Conservation (phyloP, 257 asterid species). For the Solanum chiquidenum region DNA sequence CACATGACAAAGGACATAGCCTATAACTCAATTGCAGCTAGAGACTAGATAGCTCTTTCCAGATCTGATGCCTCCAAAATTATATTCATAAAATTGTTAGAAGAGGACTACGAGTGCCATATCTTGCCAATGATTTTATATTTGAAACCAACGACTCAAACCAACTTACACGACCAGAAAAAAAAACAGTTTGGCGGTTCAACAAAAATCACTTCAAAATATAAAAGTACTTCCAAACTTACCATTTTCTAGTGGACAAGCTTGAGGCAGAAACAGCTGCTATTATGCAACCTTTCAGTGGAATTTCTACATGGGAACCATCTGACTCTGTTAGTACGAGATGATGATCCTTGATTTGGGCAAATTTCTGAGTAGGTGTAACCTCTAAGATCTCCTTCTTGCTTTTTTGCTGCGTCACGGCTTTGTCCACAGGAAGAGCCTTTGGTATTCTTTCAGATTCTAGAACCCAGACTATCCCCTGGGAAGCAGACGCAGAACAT, state of each 20-base stretch:
- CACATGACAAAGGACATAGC: background rate
- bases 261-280: conserved; percentile 84
- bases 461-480: conserved; percentile 79
- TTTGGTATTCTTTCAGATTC: conserved; percentile 58
- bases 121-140: background rate
- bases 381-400: conserved; percentile 66
- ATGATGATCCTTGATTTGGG: conserved; percentile 43
- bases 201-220: background rate
- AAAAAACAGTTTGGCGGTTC: background rate
- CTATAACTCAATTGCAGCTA: background rate
- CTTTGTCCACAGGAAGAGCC: conserved; percentile 35
- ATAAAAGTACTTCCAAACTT: background rate
- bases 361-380: conserved; percentile 59
- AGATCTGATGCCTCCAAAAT: background rate
- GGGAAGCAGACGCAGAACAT: background rate
- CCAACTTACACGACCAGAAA: conserved; percentile 19
- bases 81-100: background rate
- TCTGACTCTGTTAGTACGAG: conserved; percentile 55
- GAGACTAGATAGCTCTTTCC: background rate
- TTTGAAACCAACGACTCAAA: background rate
- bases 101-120: background rate
- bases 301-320: conserved; percentile 51
- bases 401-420: conserved; percentile 40
- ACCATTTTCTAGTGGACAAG: conserved; percentile 80
- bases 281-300: conserved; percentile 52